Percentiles rank a stretch among this genome's conserved stretches.
These are phyloP conservation scores for Chlamydomonas asymmetrica DNA, from an alignment of 139 green algal genomes.

Conservation along the genomic window DNA sequence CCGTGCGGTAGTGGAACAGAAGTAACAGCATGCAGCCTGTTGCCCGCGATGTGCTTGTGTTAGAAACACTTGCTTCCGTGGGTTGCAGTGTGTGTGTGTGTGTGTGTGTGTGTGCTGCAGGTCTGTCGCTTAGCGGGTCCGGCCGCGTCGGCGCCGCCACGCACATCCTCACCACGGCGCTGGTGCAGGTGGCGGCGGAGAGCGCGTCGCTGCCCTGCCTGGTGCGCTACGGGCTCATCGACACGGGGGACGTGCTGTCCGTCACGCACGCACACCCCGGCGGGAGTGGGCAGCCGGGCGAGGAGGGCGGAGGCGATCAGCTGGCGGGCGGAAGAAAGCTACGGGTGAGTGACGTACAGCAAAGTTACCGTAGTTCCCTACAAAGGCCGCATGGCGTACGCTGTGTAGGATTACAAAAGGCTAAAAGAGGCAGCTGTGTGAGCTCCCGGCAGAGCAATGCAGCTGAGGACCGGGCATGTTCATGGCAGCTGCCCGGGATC, in stretches of 20 bases:
- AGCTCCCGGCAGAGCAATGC: too few species aligned
- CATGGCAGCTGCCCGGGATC: background rate
- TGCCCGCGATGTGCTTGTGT: too few species aligned
- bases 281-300: background rate
- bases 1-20: too few species aligned
- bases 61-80: too few species aligned
- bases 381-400: too few species aligned
- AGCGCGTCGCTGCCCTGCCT: constrained; percentile 4
- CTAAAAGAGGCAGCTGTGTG: constrained; percentile 1
- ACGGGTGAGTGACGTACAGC: too few species aligned
- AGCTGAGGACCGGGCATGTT: background rate
- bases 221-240: constrained; percentile 11
- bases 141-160: constrained; percentile 13
- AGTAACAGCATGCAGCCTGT: too few species aligned
- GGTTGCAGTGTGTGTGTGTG: background rate
- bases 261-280: background rate
- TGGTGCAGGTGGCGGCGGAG: constrained; percentile 13
- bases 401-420: background rate
- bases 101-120: background rate
- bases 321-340: background rate
- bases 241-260: constrained; percentile 2
- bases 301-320: background rate
- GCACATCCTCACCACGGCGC: constrained; percentile 9
- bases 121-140: constrained; percentile 3
- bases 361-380: too few species aligned